phyloP scores from a whole-genome alignment of 495 filamentous ascomycete species.

The Rostrohypoxylon terebratum region DNA sequence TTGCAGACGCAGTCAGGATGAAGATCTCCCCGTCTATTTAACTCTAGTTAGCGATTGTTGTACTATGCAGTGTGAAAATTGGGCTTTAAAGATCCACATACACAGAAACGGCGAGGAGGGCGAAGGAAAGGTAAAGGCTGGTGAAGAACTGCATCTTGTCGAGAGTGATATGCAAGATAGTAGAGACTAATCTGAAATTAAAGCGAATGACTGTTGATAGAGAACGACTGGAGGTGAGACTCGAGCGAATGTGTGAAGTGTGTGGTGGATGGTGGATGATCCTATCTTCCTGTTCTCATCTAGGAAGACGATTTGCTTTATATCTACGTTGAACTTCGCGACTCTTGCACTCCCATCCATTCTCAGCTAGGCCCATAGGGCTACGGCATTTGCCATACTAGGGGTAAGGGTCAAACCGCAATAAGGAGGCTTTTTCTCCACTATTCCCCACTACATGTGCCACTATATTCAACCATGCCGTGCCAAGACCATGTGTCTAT shows the following conservation, averaged over 20 bases:
- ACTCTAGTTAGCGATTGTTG: neutral
- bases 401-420: neutral
- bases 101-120: neutral
- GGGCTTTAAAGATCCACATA: neutral
- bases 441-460: neutral
- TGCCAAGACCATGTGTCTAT: neutral
- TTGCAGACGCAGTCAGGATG: neutral
- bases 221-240: neutral
- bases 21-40: neutral
- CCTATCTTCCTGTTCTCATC: neutral
- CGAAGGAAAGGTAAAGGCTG: neutral
- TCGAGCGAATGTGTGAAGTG: neutral
- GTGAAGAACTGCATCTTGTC: neutral
- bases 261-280: neutral
- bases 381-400: neutral
- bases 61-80: neutral
- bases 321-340: neutral
- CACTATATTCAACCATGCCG: no score
- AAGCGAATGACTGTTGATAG: neutral
- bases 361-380: neutral
- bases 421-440: neutral
- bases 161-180: neutral
- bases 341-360: neutral
- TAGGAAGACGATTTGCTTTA: neutral
- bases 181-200: neutral